phyloP scores from a whole-genome alignment of 73 alveolate species.

The Paramecium octaurelia region DNA sequence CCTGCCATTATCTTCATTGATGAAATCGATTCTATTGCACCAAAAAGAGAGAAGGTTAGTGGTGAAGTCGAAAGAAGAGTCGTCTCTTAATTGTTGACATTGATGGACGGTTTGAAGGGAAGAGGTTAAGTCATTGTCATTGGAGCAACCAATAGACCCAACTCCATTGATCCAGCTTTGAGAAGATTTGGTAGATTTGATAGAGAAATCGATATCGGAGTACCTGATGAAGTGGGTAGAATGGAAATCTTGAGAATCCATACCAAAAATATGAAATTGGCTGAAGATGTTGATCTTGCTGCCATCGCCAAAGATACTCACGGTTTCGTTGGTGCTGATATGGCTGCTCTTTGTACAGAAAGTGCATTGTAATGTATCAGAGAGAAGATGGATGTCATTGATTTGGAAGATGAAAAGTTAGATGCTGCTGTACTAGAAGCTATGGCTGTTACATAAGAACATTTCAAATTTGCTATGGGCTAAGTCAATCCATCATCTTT shows the following conservation, averaged over 20 bases:
- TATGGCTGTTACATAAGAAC: slow-evolving; percentile 97
- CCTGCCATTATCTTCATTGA: slow-evolving; percentile 98
- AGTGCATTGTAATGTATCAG: slow-evolving; percentile 91
- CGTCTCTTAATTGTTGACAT: slow-evolving; percentile 94
- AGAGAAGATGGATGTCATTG: slow-evolving; percentile 98
- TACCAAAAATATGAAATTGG: slow-evolving; percentile 95
- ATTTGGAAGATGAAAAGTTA: slow-evolving; percentile 93
- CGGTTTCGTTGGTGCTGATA: slow-evolving; percentile 75
- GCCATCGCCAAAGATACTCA: slow-evolving; percentile 92
- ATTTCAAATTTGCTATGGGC: slow-evolving; percentile 94
- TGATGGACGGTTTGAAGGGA: slow-evolving; percentile 95
- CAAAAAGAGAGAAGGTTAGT: slow-evolving; percentile 93
- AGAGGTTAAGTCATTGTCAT: slow-evolving; percentile 93
- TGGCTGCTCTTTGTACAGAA: slow-evolving; percentile 65
- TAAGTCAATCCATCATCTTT: slow-evolving; percentile 80
- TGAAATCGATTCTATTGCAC: slow-evolving; percentile 98
- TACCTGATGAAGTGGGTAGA: slow-evolving; percentile 97
- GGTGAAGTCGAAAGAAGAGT: slow-evolving; percentile 98
- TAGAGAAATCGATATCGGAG: slow-evolving; percentile 95
- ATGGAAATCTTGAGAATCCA: slow-evolving; percentile 87
- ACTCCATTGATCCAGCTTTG: slow-evolving; percentile 95
- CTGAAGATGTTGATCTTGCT: slow-evolving; percentile 95
- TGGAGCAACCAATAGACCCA: slow-evolving; percentile 99
- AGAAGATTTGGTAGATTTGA: slow-evolving; percentile 98
- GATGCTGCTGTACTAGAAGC: slow-evolving; percentile 89